A percentile compares a stretch with the other conserved stretches of the same genome.
Conservation (phyloP, 2,329 filamentous ascomycete species). For the Elsinoe fawcettii region DNA sequence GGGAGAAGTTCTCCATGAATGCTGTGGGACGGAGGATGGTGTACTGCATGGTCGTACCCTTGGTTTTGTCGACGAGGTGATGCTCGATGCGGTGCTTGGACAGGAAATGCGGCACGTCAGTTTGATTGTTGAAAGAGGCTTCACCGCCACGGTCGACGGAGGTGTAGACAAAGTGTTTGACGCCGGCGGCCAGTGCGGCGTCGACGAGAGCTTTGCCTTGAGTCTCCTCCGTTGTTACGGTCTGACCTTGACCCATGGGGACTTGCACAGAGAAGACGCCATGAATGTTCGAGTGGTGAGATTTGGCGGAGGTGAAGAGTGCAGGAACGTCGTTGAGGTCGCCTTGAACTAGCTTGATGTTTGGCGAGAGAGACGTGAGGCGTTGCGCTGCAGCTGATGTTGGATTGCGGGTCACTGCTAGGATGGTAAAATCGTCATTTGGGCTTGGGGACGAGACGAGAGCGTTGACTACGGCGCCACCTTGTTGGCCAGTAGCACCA, state of each 20-base stretch:
- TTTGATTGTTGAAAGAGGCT: constrained; percentile 42
- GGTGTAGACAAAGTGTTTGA: constrained; percentile 55
- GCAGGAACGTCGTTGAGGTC: constrained; percentile 43
- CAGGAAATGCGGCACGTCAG: constrained; percentile 54
- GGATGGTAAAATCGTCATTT: constrained; percentile 41
- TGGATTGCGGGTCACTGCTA: constrained; percentile 54
- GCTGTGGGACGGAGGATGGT: constrained; percentile 55
- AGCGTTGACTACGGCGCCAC: constrained; percentile 37
- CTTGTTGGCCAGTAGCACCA: constrained; percentile 42
- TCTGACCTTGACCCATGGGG: constrained; percentile 32
- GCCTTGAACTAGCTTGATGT: constrained; percentile 51
- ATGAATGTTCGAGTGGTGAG: constrained; percentile 30
- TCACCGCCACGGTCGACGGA: constrained; percentile 57
- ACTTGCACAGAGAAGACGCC: constrained; percentile 55
- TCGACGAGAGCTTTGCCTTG: constrained; percentile 54
- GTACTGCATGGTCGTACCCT: constrained; percentile 47
- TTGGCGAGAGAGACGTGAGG: constrained; percentile 38
- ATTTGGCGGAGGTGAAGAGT: constrained; percentile 12
- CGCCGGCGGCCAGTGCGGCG: constrained; percentile 44
- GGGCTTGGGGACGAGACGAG: constrained; percentile 30
- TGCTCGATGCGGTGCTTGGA: constrained; percentile 55
- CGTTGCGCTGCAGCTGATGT: constrained; percentile 44
- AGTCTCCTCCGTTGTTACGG: constrained; percentile 36
- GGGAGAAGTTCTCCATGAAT: constrained; percentile 54
- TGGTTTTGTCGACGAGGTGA: constrained; percentile 45